phyloP scores from a whole-genome alignment of 352 stramenopile species.

The Phytopythium cucurbitacearum region DNA sequence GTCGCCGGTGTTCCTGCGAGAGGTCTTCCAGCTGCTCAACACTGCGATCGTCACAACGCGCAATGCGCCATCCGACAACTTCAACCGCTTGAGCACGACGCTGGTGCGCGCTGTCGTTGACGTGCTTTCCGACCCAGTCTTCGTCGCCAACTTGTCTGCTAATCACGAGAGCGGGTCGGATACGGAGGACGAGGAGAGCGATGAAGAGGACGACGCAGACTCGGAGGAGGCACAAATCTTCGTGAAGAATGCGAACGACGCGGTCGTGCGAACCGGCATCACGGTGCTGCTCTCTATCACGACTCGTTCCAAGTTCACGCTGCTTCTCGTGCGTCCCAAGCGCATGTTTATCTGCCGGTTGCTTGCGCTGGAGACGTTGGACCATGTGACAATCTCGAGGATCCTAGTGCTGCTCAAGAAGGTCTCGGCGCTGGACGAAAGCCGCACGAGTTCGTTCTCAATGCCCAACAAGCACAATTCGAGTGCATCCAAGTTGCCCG shows the following conservation, averaged over 20 bases:
- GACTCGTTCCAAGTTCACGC: constrained; percentile 62
- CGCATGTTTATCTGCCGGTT: constrained; percentile 70
- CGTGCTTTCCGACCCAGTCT: constrained; percentile 50
- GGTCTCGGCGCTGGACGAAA: constrained; percentile 38
- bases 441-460: constrained; percentile 8
- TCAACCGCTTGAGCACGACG: constrained; percentile 47
- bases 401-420: constrained; percentile 69
- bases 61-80: constrained; percentile 54
- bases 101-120: constrained; percentile 48
- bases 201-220: constrained; percentile 33
- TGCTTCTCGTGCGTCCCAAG: constrained; percentile 60
- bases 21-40: constrained; percentile 74
- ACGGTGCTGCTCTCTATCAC: constrained; percentile 68
- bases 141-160: constrained; percentile 47
- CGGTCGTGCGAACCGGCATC: constrained; percentile 61
- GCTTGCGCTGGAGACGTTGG: constrained; percentile 64
- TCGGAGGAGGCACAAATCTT: constrained; percentile 56
- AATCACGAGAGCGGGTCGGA: constrained; percentile 16
- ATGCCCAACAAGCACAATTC: constrained; percentile 8
- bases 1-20: constrained; percentile 53
- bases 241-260: constrained; percentile 60
- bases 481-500: constrained; percentile 21
- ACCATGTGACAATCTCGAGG: constrained; percentile 63
- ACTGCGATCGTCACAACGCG: constrained; percentile 67
- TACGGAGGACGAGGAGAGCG: constrained; percentile 12